These are phyloP conservation scores for Arabidopsis thaliana DNA, from an alignment of 345 rosid species.

Conservation along the genomic window TAIR10.1 NC_003071.7:10816501-10817000, in stretches of 20 bases:
- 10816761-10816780: neutral
- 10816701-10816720: too few species aligned
- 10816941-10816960: neutral
- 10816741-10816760: neutral
- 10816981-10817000: constrained; percentile 6
- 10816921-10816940: constrained; percentile 1
- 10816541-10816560: too few species aligned
- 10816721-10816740: neutral
- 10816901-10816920: constrained; percentile 11
- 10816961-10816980: constrained; percentile 17
- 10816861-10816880: constrained; percentile 19
- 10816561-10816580: too few species aligned
- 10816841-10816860: neutral
- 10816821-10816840: constrained; percentile 33
- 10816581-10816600: too few species aligned
- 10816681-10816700: too few species aligned
- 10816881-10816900: neutral
- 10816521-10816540: too few species aligned
- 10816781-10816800: neutral
- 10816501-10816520: too few species aligned
- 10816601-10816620: too few species aligned
- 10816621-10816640: too few species aligned
- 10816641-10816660: too few species aligned
- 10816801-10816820: constrained; percentile 40
- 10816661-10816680: too few species aligned